phyloP scores from a whole-genome alignment of 805 yeast genomes.

The Candida silvicultrix region DNA sequence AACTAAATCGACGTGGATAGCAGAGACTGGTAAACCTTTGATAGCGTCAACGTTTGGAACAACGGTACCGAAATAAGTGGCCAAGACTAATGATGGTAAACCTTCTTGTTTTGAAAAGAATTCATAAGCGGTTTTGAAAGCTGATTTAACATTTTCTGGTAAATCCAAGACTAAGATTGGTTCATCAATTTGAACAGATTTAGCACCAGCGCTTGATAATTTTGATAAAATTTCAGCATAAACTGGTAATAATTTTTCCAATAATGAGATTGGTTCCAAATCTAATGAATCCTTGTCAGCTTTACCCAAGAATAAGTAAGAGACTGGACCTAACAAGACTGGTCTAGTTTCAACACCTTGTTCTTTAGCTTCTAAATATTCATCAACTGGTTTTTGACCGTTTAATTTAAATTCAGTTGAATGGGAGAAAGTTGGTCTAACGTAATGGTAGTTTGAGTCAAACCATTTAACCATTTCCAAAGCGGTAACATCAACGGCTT shows the following conservation, averaged over 20 bases:
- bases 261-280: slow-evolving; percentile 85
- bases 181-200: slow-evolving; percentile 93
- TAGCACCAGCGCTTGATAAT: slow-evolving; percentile 93
- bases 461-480: slow-evolving; percentile 99
- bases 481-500: slow-evolving; percentile 97
- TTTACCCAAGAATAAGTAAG: slow-evolving; percentile 93
- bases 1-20: slow-evolving; percentile 94
- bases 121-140: slow-evolving; percentile 85
- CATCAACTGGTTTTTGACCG: slow-evolving; percentile 95
- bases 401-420: slow-evolving; percentile 93
- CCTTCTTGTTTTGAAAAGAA: slow-evolving; percentile 60
- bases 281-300: slow-evolving; percentile 97
- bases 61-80: slow-evolving; percentile 98
- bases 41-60: slow-evolving; percentile 92
- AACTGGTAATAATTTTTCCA: slow-evolving; percentile 87
- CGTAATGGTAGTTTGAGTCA: slow-evolving; percentile 99
- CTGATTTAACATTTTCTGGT: slow-evolving; percentile 74
- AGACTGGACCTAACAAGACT: slow-evolving; percentile 93
- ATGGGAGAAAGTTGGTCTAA: slow-evolving; percentile 97
- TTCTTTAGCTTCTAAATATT: slow-evolving; percentile 95
- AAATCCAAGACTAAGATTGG: slow-evolving; percentile 94
- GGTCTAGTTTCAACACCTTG: slow-evolving; percentile 97
- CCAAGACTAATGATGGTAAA: slow-evolving; percentile 72
- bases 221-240: slow-evolving; percentile 84
- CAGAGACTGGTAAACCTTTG: slow-evolving; percentile 86